These are phyloP conservation scores for Adansonia digitata DNA, from an alignment of 345 rosid species.

Conservation along the genomic window DNA sequence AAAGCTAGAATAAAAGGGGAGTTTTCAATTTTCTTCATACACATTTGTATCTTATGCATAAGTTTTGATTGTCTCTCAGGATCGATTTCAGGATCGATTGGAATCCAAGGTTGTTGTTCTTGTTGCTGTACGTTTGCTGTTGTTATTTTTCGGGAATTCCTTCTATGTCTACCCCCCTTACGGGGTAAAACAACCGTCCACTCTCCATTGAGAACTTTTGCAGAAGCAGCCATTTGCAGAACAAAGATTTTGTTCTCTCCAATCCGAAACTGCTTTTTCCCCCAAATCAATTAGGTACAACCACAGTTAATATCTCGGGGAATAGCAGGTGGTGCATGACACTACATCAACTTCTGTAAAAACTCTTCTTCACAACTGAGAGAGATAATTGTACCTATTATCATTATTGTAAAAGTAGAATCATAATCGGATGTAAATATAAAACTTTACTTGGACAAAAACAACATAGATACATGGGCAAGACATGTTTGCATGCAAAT, in stretches of 20 bases:
- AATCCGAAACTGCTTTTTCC: background rate
- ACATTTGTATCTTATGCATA: constrained; percentile 43
- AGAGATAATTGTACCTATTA: background rate
- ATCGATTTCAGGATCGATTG: constrained; percentile 44
- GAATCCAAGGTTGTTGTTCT: constrained; percentile 42
- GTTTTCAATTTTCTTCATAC: constrained; percentile 44
- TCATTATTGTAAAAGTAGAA: background rate
- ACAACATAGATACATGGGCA: background rate
- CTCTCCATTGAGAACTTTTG: constrained; percentile 40
- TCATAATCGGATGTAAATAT: background rate
- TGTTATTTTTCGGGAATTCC: constrained; percentile 21
- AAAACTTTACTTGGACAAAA: background rate
- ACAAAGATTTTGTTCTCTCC: background rate
- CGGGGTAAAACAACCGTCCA: constrained; percentile 77
- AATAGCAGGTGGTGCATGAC: background rate
- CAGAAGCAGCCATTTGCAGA: constrained; percentile 41
- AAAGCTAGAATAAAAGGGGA: constrained; percentile 52
- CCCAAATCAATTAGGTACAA: background rate
- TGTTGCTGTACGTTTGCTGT: constrained; percentile 26
- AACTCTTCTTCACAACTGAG: background rate
- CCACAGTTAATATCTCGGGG: background rate
- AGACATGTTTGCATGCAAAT: background rate
- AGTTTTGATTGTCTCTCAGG: constrained; percentile 45
- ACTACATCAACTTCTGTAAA: background rate
- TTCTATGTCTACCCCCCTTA: constrained; percentile 43